Evolutionary conservation across 2,329 filamentous ascomycete species (phyloP).

Genomic region (Colletotrichum destructivum): DNA sequence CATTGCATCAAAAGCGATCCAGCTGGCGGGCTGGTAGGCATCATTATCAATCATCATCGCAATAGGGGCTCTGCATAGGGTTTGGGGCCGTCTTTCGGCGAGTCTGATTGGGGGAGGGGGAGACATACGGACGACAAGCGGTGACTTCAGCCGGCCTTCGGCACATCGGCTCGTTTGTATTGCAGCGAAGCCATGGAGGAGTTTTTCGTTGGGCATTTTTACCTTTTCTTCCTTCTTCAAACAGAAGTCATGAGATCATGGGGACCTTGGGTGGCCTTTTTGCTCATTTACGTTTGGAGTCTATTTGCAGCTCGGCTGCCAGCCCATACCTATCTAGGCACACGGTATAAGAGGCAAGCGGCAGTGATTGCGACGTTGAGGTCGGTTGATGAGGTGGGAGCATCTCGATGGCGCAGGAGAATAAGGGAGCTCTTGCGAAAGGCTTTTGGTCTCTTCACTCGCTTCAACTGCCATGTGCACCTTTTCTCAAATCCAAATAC

Average conservation of each 20-base stretch:
- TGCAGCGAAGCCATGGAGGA: constrained; percentile 34
- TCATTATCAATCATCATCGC: constrained; percentile 26
- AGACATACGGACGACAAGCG: neutral
- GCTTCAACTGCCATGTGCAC: neutral
- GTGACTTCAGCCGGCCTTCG: constrained; percentile 15
- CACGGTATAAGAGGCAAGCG: too few relatives aligned
- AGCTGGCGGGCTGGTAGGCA: constrained; percentile 23
- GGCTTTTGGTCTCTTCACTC: neutral
- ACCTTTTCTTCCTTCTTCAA: neutral
- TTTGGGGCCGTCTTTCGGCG: neutral
- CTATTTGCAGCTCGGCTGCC: neutral
- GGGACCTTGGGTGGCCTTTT: constrained; percentile 15
- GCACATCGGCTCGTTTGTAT: neutral
- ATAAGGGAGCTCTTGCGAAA: neutral
- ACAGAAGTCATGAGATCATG: constrained; percentile 30
- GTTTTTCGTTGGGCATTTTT: constrained; percentile 14
- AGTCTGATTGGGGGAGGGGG: neutral
- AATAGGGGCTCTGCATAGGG: constrained; percentile 31
- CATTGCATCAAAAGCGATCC: constrained; percentile 31
- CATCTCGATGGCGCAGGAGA: neutral
- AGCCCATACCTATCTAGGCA: neutral
- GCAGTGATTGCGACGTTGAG: neutral
- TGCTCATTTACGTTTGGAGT: neutral
- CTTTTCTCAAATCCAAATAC: neutral
- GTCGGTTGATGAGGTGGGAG: neutral